Evolutionary conservation across 1,284 basidiomycete species (phyloP), one percentile per base, ranked within the genome.

Genomic region (Stygiomarasmius scandens): DNA sequence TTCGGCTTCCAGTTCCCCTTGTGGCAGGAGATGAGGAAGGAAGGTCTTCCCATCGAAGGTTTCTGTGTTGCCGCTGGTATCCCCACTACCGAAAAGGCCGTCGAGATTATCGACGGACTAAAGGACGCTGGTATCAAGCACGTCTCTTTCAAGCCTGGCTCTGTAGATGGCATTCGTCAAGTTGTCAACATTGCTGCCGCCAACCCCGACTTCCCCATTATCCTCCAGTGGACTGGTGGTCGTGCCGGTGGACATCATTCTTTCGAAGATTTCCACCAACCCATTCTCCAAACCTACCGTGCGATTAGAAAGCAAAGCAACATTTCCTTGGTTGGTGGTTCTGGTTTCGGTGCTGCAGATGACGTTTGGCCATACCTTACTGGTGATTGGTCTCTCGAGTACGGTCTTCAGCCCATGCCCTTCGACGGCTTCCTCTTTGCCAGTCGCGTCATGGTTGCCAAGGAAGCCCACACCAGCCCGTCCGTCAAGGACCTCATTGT

Each of bases 181-280:
- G 96, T 98, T 59, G 83, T 97, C 74, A 96, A 90, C 78, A 99
- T 99, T 67, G 96, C 97, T 24, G 85, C 92, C 46, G 84, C 94
- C 61, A 96, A 98, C 75, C 93, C 96, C 45, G 89, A 95, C 75
- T 99, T 93, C 84, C 95, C 96, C n/a, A 89, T 99, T 75, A 95
- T 99, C 74, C 80, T 98, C 63, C 96, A 98, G 71, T 98, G 96
- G 96, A 99, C 96, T 50, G 97, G 96, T 70, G 96, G 96, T 53
- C 94, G 96, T 67, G 97, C 96, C n/a, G 96, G 96, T 66, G 96
- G 96, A 60, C 96, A 99, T 69, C 96, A 98, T 78, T 96, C 93
- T 11, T 98, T 89, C 73, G 97, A 99, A 74, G 97, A 99, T 74
- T 96, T 98, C 86, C 96, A 98, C 72, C 94, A 97, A 73, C 96